Evolutionary conservation across 1,284 basidiomycete species (phyloP), one percentile per base, ranked within the genome.

Genomic region (Austroboletus novae-zelandiae): DNA sequence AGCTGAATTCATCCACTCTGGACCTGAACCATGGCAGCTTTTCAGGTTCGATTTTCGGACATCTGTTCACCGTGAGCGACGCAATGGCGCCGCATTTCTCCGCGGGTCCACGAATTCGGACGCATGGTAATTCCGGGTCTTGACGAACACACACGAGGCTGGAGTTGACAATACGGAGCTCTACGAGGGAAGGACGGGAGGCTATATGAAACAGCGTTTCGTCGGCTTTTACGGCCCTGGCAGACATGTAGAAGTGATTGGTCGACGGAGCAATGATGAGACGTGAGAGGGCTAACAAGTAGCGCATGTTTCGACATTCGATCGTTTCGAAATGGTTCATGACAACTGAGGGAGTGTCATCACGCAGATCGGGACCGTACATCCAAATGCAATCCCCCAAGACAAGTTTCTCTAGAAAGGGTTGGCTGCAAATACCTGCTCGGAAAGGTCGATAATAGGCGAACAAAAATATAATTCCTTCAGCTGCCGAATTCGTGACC

Each of bases 11-110:
- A 5, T 65, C 61, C 0, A 89, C 76, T 30, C 74, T 74, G 30
- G 70, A 65, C 48, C 80, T 75, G 43, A 89, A 72, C 83, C 84
- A 88, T 1, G 78, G 77, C 14, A 86, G 56, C 61, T 77, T 71
- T 9, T 75, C 72, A 1, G 71, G 65, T 45, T 85, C 82, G 17
- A 89, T 70, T 4, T 66, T 61, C 1, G 73, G 72, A 61, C 86
- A 89, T 17, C 71, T 73, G 53, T 89, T 77, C 20, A 84, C 64
- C 15, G 64, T 69, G 51, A 89, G 64, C 1, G 73, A 71, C 30
- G 64, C 51, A 29, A 88, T 73, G 9, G 50, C 59, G 25, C 54
- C 54, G 45, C 54, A 59, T 13, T 42, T 56, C 32, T 44, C 53
- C 34, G 43, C 25, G 11, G 40, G 32, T 23, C 0, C 55, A 13